Base-by-base conservation (phyloP, 2,329 filamentous ascomycete species). In the Tolypocladium pustulatum region DNA sequence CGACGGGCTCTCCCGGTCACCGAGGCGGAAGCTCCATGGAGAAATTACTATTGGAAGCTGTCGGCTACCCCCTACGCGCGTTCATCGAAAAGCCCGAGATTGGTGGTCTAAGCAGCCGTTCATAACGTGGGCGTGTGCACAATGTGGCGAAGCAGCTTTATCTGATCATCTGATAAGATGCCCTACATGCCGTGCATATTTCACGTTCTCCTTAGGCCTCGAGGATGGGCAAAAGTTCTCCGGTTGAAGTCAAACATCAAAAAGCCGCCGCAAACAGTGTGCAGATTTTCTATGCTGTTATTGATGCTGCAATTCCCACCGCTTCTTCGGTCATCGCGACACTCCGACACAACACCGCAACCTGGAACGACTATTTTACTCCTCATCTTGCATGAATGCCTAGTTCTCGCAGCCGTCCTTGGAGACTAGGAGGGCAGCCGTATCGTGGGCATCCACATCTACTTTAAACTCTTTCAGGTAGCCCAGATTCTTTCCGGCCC, bases 401-500 rank as follows among this genome's bases (percentile, higher is more conserved):
- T 43, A 12, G 7, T 25, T 22, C n/a, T 22, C 7, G 10, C n/a
- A 46, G 41, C 41, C 12, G 10, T 40, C 4, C 15, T 25, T 40
- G 9, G 53, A 40, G 17, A 66, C 62, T 38, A 65, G 27, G 30
- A 71, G 59, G 8, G 65, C 68, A 22, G 67, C 69, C 2, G 71
- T 74, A 59, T 75, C 74, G 63, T 76, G 73, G 20, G 65, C 63
- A 38, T 61, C 65, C 6, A 76, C 64, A 4, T 66, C 61, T 13
- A 68, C 60, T 4, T 60, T 63, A 38, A 72, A 64, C 8, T 65
- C 65, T 49, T 60, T 62, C n/a, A 72, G 67, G 37, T 63, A 69
- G 3, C 76, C 73, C 17, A 79, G 54, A 49, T 70, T 67, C 60
- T 73, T 62, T 4, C 74, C 76, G 1, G 70, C 76, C 78, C 78